These are phyloP conservation scores for Ganoderma boninense DNA, from an alignment of 1,284 basidiomycete species.

Conservation along the genomic window DNA sequence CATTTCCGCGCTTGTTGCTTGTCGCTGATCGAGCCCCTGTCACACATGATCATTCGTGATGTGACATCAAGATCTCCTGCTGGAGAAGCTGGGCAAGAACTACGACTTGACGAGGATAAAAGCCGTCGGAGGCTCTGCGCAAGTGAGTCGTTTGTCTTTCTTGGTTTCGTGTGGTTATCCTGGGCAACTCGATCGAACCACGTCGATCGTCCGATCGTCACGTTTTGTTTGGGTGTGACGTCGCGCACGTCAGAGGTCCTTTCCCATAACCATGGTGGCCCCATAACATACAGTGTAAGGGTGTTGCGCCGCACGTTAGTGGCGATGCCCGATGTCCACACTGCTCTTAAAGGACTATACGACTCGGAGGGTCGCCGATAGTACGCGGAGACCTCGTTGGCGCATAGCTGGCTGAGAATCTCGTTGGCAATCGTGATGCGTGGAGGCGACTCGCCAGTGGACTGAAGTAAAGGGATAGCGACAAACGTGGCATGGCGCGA, in stretches of 20 bases:
- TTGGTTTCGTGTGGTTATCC: conserved; percentile 7
- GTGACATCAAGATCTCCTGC: conserved; percentile 63
- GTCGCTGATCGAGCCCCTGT: conserved; percentile 38
- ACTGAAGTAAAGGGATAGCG: no score
- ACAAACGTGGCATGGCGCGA: no score
- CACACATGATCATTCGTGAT: conserved; percentile 40
- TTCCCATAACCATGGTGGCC: no score
- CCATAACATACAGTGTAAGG: neutral
- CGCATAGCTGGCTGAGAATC: no score
- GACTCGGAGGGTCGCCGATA: no score
- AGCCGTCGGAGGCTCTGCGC: conserved; percentile 77
- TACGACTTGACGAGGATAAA: conserved; percentile 74
- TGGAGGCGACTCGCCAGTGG: no score
- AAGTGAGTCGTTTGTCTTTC: conserved; percentile 49
- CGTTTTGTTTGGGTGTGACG: neutral
- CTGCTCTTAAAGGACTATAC: no score
- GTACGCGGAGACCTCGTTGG: no score
- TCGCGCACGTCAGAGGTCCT: neutral
- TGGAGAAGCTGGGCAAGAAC: conserved; percentile 75
- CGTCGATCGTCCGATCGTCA: conserved; percentile 2
- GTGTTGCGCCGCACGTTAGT: no score
- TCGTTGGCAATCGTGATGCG: no score
- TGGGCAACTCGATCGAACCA: neutral
- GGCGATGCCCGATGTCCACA: no score
- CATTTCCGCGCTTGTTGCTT: conserved; percentile 1